phyloP scores from a whole-genome alignment of 177 flowering plant genomes.

The Tripterygium wilfordii region DNA sequence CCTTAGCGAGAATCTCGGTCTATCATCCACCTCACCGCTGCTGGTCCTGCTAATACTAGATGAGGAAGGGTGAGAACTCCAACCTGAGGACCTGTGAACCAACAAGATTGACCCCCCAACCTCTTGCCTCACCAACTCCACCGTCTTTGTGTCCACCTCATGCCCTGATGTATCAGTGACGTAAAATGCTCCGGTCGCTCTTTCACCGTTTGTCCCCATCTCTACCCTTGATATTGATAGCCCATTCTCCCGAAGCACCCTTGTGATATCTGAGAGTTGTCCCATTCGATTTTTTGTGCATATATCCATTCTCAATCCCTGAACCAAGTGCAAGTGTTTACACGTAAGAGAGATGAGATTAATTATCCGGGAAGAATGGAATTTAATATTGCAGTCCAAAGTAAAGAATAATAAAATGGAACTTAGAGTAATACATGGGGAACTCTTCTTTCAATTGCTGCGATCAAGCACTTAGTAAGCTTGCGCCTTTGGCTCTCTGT shows the following conservation, averaged over 20 bases:
- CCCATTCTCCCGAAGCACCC: conserved; percentile 78
- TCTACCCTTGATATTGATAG: conserved; percentile 64
- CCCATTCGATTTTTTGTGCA: conserved; percentile 53
- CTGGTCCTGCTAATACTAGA: conserved; percentile 11
- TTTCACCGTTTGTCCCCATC: conserved; percentile 45
- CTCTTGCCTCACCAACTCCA: conserved; percentile 48
- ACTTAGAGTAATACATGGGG: conserved; percentile 46
- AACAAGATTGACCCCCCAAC: conserved; percentile 44
- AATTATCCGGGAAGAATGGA: too few relatives aligned
- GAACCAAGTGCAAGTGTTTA: conserved; percentile 13
- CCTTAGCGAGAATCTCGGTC: conserved; percentile 52
- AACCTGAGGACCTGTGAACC: conserved; percentile 21
- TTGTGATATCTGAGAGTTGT: conserved; percentile 64
- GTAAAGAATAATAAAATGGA: background rate
- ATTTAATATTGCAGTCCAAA: background rate
- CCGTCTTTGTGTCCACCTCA: conserved; percentile 29
- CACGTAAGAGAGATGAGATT: too few relatives aligned
- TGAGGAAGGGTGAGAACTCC: conserved; percentile 13
- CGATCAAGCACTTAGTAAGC: conserved; percentile 55
- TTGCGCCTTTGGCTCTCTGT: conserved; percentile 45
- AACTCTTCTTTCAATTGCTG: conserved; percentile 76
- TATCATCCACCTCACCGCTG: conserved; percentile 19
- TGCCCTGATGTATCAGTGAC: conserved; percentile 61
- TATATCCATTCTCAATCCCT: conserved; percentile 79
- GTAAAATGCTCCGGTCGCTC: conserved; percentile 59